Evolutionary conservation across 192 early-diverging fungal genomes (phyloP).

Genomic region (Mortierella antarctica): DNA sequence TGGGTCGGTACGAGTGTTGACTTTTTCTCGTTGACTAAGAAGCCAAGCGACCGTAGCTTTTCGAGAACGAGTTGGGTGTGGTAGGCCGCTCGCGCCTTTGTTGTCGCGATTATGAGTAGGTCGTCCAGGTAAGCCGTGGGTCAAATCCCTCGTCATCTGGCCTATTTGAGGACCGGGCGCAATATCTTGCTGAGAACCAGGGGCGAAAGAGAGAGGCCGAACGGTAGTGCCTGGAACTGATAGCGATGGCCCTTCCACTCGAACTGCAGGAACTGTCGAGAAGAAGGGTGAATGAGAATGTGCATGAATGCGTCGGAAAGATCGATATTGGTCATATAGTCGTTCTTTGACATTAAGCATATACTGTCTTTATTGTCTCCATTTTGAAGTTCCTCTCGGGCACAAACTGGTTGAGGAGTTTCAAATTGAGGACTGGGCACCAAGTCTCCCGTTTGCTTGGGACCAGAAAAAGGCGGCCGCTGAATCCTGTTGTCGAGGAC

Average conservation of each 20-base stretch:
- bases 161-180: slow-evolving; percentile 4
- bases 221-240: slow-evolving; percentile 12
- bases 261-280: slow-evolving; percentile 4
- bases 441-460: slow-evolving; percentile 10
- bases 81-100: not conserved
- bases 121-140: slow-evolving; percentile 28
- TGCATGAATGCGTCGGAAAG: slow-evolving; percentile 9
- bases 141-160: not conserved
- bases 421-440: slow-evolving; percentile 8
- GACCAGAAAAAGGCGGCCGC: slow-evolving; percentile 4
- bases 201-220: slow-evolving; percentile 15
- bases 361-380: not conserved
- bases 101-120: slow-evolving; percentile 3
- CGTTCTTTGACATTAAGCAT: not conserved
- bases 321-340: not conserved
- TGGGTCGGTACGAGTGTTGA: slow-evolving; percentile 8
- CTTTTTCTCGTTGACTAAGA: not conserved
- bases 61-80: not conserved
- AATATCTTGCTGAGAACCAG: slow-evolving; percentile 9
- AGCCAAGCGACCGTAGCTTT: not conserved
- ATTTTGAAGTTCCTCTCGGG: not conserved
- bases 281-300: not conserved
- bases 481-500: not conserved
- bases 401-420: slow-evolving; percentile 2
- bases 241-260: not conserved